Evolutionary conservation across 2,329 filamentous ascomycete genomes (phyloP).

Genomic region (Escovopsis sp.): DNA sequence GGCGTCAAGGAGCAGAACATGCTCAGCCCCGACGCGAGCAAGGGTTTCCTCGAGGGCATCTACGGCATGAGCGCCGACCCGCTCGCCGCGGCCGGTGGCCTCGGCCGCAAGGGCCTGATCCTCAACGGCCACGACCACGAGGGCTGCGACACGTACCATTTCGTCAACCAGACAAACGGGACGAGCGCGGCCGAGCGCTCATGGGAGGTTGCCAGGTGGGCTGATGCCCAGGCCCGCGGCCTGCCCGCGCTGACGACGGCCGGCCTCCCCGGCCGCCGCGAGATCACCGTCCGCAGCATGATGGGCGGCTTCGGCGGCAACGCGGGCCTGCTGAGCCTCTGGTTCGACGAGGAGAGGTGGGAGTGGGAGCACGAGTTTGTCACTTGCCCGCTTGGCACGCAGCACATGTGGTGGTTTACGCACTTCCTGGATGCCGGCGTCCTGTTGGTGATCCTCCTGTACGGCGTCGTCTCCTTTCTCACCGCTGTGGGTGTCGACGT

Average conservation of each 20-base stretch:
- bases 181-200: conserved; percentile 23
- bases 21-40: conserved; percentile 56
- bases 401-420: conserved; percentile 89
- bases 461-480: conserved; percentile 12
- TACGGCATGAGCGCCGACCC: conserved; percentile 59
- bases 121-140: conserved; percentile 92
- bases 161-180: conserved; percentile 46
- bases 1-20: conserved; percentile 86
- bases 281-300: conserved; percentile 93
- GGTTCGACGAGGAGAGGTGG: conserved; percentile 62
- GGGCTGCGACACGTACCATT: conserved; percentile 84
- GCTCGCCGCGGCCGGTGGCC: conserved; percentile 42
- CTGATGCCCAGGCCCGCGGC: conserved; percentile 24
- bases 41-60: conserved; percentile 68
- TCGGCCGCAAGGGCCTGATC: conserved; percentile 61
- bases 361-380: conserved; percentile 74
- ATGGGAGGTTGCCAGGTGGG: conserved; percentile 38
- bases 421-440: conserved; percentile 55
- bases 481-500: conserved; percentile 20
- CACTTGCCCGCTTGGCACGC: conserved; percentile 65
- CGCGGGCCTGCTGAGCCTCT: conserved; percentile 72
- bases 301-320: conserved; percentile 96
- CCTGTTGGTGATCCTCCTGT: conserved; percentile 17
- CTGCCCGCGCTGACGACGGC: conserved; percentile 19
- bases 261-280: conserved; percentile 52